A percentile compares a stretch with the other conserved stretches of the same genome.
phyloP scores from a whole-genome alignment of 1,284 basidiomycete genomes.

The Takashimella tepidaria region DNA sequence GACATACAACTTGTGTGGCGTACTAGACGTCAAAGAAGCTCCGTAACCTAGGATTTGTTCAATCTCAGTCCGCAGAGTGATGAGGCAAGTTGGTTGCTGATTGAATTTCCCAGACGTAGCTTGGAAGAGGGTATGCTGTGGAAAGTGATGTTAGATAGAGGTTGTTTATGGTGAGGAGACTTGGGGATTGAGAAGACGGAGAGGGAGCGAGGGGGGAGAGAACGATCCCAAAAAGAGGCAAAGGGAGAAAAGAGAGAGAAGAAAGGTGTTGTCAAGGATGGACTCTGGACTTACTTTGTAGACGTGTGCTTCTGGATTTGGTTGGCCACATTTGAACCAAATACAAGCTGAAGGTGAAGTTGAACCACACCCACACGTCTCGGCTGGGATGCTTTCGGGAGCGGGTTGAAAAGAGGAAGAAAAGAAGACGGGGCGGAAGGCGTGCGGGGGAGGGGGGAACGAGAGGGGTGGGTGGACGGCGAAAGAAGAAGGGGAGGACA shows the following conservation, averaged over 20 bases:
- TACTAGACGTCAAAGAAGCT: not conserved
- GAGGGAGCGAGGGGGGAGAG: no score
- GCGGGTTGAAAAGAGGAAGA: not conserved
- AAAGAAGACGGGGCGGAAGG: not conserved
- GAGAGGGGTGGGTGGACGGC: not conserved
- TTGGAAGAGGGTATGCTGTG: not conserved
- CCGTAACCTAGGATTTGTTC: not conserved
- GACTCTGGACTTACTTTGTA: slow-evolving; percentile 13
- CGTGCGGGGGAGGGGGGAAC: not conserved
- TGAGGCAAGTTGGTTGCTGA: not conserved
- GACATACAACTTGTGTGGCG: slow-evolving; percentile 10
- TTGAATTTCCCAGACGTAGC: not conserved
- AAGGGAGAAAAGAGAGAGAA: slow-evolving; percentile 4
- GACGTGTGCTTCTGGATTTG: slow-evolving; percentile 11
- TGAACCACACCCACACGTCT: not conserved
- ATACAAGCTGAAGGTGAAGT: slow-evolving; percentile 4
- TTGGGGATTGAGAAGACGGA: slow-evolving; percentile 6
- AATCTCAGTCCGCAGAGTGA: not conserved
- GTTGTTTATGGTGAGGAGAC: not conserved
- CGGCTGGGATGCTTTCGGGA: not conserved
- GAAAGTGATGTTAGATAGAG: not conserved
- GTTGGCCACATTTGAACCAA: slow-evolving; percentile 16
- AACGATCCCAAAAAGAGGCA: slow-evolving; percentile 16
- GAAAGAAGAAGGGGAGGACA: not conserved
- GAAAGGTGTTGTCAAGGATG: not conserved